These are phyloP conservation scores for Boletus rufocinnamomeus DNA, from an alignment of 768 basidiomycete species.

Conservation along the genomic window DNA sequence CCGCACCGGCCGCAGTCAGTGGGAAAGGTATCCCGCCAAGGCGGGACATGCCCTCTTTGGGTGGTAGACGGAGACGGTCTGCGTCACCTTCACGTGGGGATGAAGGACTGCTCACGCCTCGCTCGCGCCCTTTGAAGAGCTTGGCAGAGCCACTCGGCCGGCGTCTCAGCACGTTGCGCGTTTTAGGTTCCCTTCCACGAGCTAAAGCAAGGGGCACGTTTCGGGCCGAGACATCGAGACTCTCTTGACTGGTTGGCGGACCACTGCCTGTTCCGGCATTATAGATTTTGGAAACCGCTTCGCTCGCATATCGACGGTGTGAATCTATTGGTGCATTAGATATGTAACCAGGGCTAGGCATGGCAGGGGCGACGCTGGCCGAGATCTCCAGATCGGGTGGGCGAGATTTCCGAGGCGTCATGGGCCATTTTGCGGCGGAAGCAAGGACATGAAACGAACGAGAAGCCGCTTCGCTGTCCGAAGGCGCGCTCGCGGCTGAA, in stretches of 20 bases:
- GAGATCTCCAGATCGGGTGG: conserved; percentile 29
- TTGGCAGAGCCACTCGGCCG: conserved; percentile 33
- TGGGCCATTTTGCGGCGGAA: conserved; percentile 13
- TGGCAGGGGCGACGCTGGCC: conserved; percentile 3
- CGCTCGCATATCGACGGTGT: conserved; percentile 26
- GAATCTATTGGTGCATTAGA: conserved; percentile 8
- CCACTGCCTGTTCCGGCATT: neutral
- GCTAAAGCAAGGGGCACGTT: neutral
- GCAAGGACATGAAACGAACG: conserved; percentile 13
- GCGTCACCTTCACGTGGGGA: neutral
- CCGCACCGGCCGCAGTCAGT: conserved; percentile 48
- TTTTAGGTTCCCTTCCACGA: conserved; percentile 19
- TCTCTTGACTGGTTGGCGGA: conserved; percentile 16
- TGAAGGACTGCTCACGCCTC: conserved; percentile 12
- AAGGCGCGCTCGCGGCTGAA: conserved; percentile 11
- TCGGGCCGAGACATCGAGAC: conserved; percentile 8
- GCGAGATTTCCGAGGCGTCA: conserved; percentile 23
- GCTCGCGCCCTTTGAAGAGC: conserved; percentile 16
- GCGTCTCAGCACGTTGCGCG: conserved; percentile 36
- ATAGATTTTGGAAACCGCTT: conserved; percentile 11
- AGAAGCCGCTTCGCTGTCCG: conserved; percentile 13
- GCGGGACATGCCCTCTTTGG: neutral
- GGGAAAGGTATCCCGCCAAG: neutral
- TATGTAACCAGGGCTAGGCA: neutral
- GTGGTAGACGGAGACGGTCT: neutral